Conservation (phyloP, 1,284 basidiomycete genomes). For the Rugosomyces carneus region DNA sequence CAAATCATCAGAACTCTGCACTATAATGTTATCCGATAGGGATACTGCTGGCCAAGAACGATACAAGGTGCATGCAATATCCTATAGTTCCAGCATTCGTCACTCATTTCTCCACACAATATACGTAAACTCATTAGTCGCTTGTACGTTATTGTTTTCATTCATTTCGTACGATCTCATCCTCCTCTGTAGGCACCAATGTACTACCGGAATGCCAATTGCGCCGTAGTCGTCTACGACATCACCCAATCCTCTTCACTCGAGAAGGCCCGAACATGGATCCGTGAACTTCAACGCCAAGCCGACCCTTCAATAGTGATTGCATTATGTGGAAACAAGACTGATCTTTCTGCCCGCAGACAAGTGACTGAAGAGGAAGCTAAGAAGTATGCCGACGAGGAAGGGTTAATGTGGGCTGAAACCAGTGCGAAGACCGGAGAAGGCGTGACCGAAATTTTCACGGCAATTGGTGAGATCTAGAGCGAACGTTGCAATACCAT, state of each 20-base stretch:
- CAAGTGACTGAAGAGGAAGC: conserved; percentile 83
- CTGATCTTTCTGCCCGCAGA: conserved; percentile 78
- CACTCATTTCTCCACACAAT: conserved; percentile 3
- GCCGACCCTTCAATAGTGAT: conserved; percentile 96
- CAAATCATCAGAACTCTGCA: conserved; percentile 9
- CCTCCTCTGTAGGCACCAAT: conserved; percentile 67
- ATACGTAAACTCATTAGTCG: conserved; percentile 35
- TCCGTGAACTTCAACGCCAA: conserved; percentile 93
- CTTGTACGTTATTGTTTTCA: conserved; percentile 40
- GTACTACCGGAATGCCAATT: conserved; percentile 89
- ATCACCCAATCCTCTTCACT: conserved; percentile 84
- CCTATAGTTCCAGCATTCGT: conserved; percentile 11
- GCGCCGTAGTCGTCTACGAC: conserved; percentile 83
- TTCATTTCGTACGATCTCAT: not conserved
- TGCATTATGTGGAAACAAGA: conserved; percentile 94
- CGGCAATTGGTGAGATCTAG: conserved; percentile 65
- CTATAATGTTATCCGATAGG: conserved; percentile 35
- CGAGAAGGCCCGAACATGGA: conserved; percentile 96
- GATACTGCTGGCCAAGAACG: conserved; percentile 92
- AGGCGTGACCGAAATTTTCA: conserved; percentile 86
- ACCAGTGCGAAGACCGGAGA: conserved; percentile 94
- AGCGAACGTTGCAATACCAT: conserved; percentile 6
- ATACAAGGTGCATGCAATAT: conserved; percentile 62
- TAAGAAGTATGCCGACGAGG: conserved; percentile 90
- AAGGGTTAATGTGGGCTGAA: conserved; percentile 93